These are phyloP conservation scores for Gymnopilus junonius DNA, from an alignment of 768 basidiomycete genomes.

Conservation along the genomic window DNA sequence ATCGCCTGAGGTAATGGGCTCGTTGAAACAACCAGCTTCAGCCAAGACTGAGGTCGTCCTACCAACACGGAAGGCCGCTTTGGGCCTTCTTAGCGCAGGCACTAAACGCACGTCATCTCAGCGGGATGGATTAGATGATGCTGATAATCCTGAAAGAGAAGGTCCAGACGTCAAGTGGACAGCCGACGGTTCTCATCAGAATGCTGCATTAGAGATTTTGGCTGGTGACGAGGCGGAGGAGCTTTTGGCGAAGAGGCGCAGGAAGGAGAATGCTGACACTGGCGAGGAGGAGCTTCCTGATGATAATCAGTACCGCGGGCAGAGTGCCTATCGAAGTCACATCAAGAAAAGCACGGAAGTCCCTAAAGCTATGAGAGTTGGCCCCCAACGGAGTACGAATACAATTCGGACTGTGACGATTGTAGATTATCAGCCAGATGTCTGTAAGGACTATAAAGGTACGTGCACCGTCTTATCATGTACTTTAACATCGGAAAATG, in stretches of 20 bases:
- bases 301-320: conserved; percentile 88
- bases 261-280: conserved; percentile 55
- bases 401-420: conserved; percentile 96
- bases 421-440: conserved; percentile 97
- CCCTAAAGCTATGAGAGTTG: conserved; percentile 87
- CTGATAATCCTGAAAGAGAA: conserved; percentile 57
- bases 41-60: conserved; percentile 76
- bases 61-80: conserved; percentile 68
- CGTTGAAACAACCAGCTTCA: conserved; percentile 27
- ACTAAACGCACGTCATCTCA: conserved; percentile 57
- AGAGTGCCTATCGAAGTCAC: conserved; percentile 79
- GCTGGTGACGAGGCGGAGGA: conserved; percentile 85
- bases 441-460: conserved; percentile 99
- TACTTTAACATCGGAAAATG: not conserved
- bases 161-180: conserved; percentile 81
- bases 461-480: conserved; percentile 31
- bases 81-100: conserved; percentile 69
- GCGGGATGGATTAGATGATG: conserved; percentile 62
- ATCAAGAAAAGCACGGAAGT: conserved; percentile 83
- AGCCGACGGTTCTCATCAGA: conserved; percentile 72
- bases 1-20: conserved; percentile 53
- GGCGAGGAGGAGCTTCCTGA: conserved; percentile 61
- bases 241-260: conserved; percentile 69
- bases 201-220: conserved; percentile 74
- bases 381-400: conserved; percentile 73